Percentiles rank a stretch among this genome's conserved stretches.
Conservation (phyloP, 345 rosid genomes). For the Camelina neglecta region DNA sequence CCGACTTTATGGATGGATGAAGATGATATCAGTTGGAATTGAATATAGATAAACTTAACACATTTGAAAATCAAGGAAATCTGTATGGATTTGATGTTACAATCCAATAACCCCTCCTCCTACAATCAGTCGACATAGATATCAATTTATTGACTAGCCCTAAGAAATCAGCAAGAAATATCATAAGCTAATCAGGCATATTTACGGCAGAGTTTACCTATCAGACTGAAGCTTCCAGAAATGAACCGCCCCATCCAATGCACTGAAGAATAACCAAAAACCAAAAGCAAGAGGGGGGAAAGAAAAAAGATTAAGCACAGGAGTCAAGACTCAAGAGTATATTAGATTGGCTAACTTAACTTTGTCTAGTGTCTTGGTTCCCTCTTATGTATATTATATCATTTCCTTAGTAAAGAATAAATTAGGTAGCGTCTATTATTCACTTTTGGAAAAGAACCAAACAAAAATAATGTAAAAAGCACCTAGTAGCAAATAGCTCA, state of each 20-base stretch:
- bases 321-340: background rate
- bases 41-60: background rate
- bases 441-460: background rate
- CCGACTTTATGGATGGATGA: background rate
- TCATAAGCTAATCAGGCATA: slow-evolving; percentile 20
- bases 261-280: slow-evolving; percentile 39
- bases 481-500: slow-evolving; percentile 47
- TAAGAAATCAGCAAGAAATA: background rate
- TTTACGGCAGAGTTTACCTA: slow-evolving; percentile 32
- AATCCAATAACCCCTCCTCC: slow-evolving; percentile 3
- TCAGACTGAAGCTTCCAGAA: slow-evolving; percentile 48
- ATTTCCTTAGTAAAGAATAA: slow-evolving; percentile 20
- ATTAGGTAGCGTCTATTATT: background rate
- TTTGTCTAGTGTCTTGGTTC: background rate
- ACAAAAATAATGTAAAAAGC: background rate
- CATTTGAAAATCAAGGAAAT: background rate
- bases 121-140: background rate
- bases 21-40: background rate
- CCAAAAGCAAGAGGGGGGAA: background rate
- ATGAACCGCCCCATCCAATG: slow-evolving; percentile 45
- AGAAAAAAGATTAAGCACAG: slow-evolving; percentile 17
- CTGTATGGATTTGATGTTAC: slow-evolving; percentile 1
- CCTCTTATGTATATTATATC: slow-evolving; percentile 14
- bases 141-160: slow-evolving; percentile 1
- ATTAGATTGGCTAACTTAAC: slow-evolving; percentile 14